Evolutionary conservation across 352 stramenopile species (phyloP).

Genomic region (Pythium rishiriense): DNA sequence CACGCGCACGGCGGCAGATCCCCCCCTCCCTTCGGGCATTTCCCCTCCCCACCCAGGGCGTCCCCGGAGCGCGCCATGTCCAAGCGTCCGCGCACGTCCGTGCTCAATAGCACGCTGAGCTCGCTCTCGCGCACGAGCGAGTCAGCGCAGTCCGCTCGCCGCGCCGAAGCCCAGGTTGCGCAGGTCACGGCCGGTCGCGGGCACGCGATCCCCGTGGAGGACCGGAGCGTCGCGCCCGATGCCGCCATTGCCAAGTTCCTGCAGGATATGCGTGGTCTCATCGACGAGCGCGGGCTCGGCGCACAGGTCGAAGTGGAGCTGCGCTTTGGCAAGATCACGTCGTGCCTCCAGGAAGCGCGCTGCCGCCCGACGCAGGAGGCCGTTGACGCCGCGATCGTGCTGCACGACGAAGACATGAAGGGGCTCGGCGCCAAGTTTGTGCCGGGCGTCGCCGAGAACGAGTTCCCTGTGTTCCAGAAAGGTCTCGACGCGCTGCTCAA

Average conservation of each 20-base stretch:
- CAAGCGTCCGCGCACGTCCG: slow-evolving; percentile 46
- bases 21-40: neutral
- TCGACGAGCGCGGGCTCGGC: slow-evolving; percentile 79
- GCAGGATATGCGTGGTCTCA: slow-evolving; percentile 69
- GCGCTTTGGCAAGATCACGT: slow-evolving; percentile 81
- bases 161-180: slow-evolving; percentile 71
- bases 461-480: slow-evolving; percentile 71
- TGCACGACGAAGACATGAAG: slow-evolving; percentile 78
- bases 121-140: slow-evolving; percentile 79
- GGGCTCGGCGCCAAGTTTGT: slow-evolving; percentile 78
- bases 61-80: slow-evolving; percentile 42
- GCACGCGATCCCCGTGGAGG: slow-evolving; percentile 73
- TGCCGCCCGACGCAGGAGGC: slow-evolving; percentile 74
- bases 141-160: slow-evolving; percentile 68
- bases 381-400: slow-evolving; percentile 68
- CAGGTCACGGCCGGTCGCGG: slow-evolving; percentile 71
- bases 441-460: slow-evolving; percentile 63
- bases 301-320: slow-evolving; percentile 83
- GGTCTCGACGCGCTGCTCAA: slow-evolving; percentile 69
- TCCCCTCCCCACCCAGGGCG: neutral
- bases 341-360: slow-evolving; percentile 67
- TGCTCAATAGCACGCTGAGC: slow-evolving; percentile 70
- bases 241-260: slow-evolving; percentile 80
- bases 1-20: neutral
- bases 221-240: slow-evolving; percentile 65